Evolutionary conservation across 2,329 filamentous ascomycete species (phyloP), one percentile per base, ranked within the genome.

Genomic region (Alternaria gaisen): DNA sequence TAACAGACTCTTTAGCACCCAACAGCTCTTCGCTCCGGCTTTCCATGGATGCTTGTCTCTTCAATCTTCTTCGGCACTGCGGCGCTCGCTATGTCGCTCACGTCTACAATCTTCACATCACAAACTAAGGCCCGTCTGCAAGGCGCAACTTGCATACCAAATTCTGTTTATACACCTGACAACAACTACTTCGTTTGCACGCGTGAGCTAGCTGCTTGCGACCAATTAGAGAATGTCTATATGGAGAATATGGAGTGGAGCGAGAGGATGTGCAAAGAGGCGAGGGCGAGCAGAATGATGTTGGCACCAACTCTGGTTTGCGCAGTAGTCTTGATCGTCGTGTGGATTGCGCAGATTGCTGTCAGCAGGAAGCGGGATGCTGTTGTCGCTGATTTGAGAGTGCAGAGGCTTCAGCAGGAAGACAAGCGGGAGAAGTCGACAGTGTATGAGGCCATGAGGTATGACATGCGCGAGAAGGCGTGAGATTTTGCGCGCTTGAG

Each of bases 201-300:
- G 3, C 55, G 55, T 16, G 55, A 58, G 28, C 38, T 52, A 1
- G 55, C 47, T 32, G 55, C 55, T 14, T 58, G 55, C 12, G 16
- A 43, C 22, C 10, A 40, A 4, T 22, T 52, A 8, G 30, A 43
- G 16, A 52, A 34, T 12, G 4, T 48, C 20, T 48, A 32, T 1
- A 48, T 43, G 41, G 30, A 2, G 18, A 18, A 6, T 24, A 48
- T n/a, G 46, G 30, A 24, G 8, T 34, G 32, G 28, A 48, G 38
- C 2, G 14, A 28, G 12, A n/a, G 32, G 11, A 41, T 42, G 8
- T 58, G 55, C 44, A 10, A n/a, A 8, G 55, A 58, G 38, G 42
- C 47, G 2, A 36, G 16, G 16, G 48, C 48, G 34, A 40, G 48
- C 32, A 48, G 46, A 34, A 24, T 8, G 18, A 48, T 48, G 4